Evolutionary conservation across 73 alveolate genomes (phyloP).

Genomic region (Paramecium primaurelia): DNA sequence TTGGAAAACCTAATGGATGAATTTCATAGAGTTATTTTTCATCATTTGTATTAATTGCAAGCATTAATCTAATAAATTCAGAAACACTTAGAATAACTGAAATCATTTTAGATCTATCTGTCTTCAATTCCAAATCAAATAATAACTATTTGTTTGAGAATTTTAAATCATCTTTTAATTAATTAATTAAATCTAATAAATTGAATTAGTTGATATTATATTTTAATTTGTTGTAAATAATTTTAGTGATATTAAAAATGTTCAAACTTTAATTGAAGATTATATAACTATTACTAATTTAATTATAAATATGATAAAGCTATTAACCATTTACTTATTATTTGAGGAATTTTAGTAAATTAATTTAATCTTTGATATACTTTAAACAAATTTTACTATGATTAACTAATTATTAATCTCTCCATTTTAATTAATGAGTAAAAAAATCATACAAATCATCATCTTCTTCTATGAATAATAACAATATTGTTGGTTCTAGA

Average conservation of each 20-base stretch:
- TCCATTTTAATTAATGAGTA: not conserved
- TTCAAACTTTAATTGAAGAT: not conserved
- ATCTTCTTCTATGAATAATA: not conserved
- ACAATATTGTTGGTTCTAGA: not conserved
- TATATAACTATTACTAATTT: not conserved
- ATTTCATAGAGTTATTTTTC: not conserved
- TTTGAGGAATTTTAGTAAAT: not conserved
- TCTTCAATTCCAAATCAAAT: not conserved
- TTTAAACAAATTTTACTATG: not conserved
- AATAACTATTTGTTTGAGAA: not conserved
- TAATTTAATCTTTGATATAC: not conserved
- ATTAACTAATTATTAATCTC: conserved; percentile 9
- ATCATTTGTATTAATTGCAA: not conserved
- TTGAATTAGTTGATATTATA: not conserved
- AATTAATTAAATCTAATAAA: not conserved
- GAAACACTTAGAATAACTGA: conserved; percentile 12
- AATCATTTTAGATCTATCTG: conserved; percentile 14
- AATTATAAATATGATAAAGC: not conserved
- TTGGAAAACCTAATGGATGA: not conserved
- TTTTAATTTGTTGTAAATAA: not conserved
- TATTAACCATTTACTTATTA: not conserved
- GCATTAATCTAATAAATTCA: conserved; percentile 15
- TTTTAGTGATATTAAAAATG: not conserved
- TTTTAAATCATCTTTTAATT: conserved; percentile 11
- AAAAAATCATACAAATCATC: not conserved